Evolutionary conservation across 202 grass and related monocot species (phyloP).

Genomic region (Saccharum hybrid): DNA sequence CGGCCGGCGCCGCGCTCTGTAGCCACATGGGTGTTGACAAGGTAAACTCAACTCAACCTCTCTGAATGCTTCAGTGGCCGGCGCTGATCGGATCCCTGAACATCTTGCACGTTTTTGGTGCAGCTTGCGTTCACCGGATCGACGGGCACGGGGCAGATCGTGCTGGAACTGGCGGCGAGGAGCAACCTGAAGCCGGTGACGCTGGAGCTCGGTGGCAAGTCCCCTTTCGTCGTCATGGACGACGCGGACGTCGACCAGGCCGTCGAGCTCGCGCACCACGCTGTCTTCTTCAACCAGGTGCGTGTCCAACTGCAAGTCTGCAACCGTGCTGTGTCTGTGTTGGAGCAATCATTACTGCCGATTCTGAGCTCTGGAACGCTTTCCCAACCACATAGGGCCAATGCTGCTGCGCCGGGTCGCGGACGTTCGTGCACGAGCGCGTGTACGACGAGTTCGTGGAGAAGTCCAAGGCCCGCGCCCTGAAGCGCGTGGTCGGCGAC

Average conservation of each 20-base stretch:
- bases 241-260: constrained; percentile 73
- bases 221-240: constrained; percentile 77
- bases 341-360: no score
- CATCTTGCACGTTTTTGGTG: neutral
- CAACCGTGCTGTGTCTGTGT: neutral
- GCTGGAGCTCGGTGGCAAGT: constrained; percentile 83
- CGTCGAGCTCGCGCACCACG: constrained; percentile 66
- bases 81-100: neutral
- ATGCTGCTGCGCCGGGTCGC: constrained; percentile 79
- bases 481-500: constrained; percentile 68
- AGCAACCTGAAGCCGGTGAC: constrained; percentile 81
- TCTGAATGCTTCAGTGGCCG: neutral
- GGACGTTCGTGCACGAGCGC: constrained; percentile 75
- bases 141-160: constrained; percentile 60
- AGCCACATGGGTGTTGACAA: constrained; percentile 80
- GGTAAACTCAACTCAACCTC: constrained; percentile 26
- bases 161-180: constrained; percentile 62
- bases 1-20: constrained; percentile 63
- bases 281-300: constrained; percentile 82
- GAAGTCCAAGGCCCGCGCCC: constrained; percentile 62
- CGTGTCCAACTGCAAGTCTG: neutral
- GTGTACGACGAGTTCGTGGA: constrained; percentile 79
- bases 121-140: constrained; percentile 85
- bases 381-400: constrained; percentile 50
- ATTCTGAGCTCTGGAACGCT: neutral